Evolutionary conservation across 1,284 basidiomycete species (phyloP), one percentile per base, ranked within the genome.

Genomic region (Cutaneotrichosporon spelunceum): DNA sequence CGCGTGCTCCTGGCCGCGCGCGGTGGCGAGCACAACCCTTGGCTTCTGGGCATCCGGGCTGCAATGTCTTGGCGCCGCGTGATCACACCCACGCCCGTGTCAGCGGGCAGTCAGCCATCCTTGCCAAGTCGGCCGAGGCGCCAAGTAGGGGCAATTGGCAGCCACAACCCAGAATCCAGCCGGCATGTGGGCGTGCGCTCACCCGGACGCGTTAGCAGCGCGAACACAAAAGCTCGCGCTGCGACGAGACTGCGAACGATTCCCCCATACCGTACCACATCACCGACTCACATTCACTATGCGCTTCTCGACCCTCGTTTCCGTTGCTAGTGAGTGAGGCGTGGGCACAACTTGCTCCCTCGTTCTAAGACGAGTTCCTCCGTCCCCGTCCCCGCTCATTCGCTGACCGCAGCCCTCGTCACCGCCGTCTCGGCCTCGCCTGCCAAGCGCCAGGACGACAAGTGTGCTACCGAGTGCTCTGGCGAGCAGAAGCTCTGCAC

Each of bases 381-480:
- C n/a, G 23, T n/a, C 44, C 44, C 11, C 9, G 21, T 13, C 42
- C 42, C 19, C 5, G 8, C 19, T 21, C 3, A 3, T 5, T 9
- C 9, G 48, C 48, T 50, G 48, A 50, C 26, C 7, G 13, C 48
- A 50, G 48, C 48, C 48, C 48, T 50, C 48, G 9, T 24, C 13
- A 5, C 48, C 48, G 48, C 24, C 27, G 48, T 19, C 27, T 27
- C 48, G 48, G 48, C 48, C 48, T 27, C 24, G 1, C 48, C 48
- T 26, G 14, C 16, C 48, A n/a, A n/a, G 24, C 48, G 48, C 48
- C 48, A 50, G 48, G 47, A 13, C 13, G 39, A 30, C 27, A 26
- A 26, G 2, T 50, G 48, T 19, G 48, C 48, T 13, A 30, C 48
- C 48, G 16, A 50, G 48, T 50, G 48, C 48, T 9, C n/a, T 27